Percentiles rank a stretch among this genome's conserved stretches.
Evolutionary conservation across 345 rosid species (phyloP).

Genomic region (Gossypium herbaceum): DNA sequence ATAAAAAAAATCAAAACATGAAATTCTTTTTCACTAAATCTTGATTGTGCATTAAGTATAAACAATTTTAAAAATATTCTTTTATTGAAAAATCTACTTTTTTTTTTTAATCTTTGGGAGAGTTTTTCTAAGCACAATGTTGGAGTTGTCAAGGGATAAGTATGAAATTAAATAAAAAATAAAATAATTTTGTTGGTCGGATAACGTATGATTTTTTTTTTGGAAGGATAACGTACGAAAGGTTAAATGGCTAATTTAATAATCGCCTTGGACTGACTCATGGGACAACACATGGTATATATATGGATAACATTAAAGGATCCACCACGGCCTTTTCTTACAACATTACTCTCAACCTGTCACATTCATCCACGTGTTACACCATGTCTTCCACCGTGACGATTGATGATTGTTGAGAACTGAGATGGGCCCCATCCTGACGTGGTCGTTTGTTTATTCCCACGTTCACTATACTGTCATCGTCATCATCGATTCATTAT

Average conservation of each 20-base stretch:
- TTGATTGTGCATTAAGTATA: background rate
- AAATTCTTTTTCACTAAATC: too few relatives aligned
- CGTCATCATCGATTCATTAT: too few relatives aligned
- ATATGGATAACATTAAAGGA: slow-evolving; percentile 4
- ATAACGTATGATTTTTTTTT: background rate
- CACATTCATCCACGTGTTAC: slow-evolving; percentile 16
- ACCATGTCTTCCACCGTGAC: background rate
- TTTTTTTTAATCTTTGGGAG: background rate
- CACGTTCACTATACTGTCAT: background rate
- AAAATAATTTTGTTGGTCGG: background rate
- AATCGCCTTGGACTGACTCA: background rate
- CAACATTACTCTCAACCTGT: background rate
- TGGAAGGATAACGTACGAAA: background rate
- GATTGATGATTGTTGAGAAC: background rate
- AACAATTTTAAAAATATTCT: too few relatives aligned
- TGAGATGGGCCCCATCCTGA: slow-evolving; percentile 2
- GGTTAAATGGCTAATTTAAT: background rate
- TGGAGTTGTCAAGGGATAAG: background rate
- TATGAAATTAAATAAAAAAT: background rate
- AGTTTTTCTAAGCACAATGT: background rate
- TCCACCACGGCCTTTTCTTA: slow-evolving; percentile 13
- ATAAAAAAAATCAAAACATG: background rate
- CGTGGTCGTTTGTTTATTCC: background rate
- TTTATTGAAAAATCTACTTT: background rate
- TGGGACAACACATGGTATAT: background rate